These are phyloP conservation scores for Globisporangium echinulatum DNA, from an alignment of 352 stramenopile genomes.

Conservation along the genomic window DNA sequence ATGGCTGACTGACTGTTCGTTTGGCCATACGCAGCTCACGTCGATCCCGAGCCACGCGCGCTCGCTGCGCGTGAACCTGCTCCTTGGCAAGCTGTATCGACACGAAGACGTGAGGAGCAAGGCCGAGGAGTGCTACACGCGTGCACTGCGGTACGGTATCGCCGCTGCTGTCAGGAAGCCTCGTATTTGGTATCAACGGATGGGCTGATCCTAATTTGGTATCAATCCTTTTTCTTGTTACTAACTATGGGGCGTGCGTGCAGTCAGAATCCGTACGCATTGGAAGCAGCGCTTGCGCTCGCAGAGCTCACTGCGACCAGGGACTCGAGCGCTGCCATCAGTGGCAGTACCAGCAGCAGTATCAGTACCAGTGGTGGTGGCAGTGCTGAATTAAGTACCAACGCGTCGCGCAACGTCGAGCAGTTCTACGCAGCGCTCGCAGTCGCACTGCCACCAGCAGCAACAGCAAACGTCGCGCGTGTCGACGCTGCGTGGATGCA, in stretches of 20 bases:
- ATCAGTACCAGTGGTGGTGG: neutral
- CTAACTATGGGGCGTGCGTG: neutral
- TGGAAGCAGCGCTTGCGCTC: constrained; percentile 72
- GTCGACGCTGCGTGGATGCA: constrained; percentile 52
- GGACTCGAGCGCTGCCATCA: constrained; percentile 12
- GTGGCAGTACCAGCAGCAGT: constrained; percentile 2
- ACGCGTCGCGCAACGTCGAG: constrained; percentile 36
- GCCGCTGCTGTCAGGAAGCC: too few relatives aligned
- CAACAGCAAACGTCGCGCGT: too few relatives aligned
- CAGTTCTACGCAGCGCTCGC: constrained; percentile 25
- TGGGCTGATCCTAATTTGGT: too few relatives aligned
- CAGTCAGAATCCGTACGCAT: constrained; percentile 62
- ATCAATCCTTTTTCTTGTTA: neutral
- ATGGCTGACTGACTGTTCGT: neutral
- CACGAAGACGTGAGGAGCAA: constrained; percentile 53
- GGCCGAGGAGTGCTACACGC: constrained; percentile 52
- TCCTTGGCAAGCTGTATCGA: constrained; percentile 61
- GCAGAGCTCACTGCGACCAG: constrained; percentile 45
- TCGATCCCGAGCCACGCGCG: constrained; percentile 30
- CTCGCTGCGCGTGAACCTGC: constrained; percentile 51
- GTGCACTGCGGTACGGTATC: constrained; percentile 25
- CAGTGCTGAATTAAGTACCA: neutral
- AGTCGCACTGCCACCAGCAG: constrained; percentile 1
- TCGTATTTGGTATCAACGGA: too few relatives aligned
- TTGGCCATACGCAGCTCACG: constrained; percentile 31